phyloP scores from a whole-genome alignment of 2,329 filamentous ascomycete species.

The Sporothrix brasiliensis region DNA sequence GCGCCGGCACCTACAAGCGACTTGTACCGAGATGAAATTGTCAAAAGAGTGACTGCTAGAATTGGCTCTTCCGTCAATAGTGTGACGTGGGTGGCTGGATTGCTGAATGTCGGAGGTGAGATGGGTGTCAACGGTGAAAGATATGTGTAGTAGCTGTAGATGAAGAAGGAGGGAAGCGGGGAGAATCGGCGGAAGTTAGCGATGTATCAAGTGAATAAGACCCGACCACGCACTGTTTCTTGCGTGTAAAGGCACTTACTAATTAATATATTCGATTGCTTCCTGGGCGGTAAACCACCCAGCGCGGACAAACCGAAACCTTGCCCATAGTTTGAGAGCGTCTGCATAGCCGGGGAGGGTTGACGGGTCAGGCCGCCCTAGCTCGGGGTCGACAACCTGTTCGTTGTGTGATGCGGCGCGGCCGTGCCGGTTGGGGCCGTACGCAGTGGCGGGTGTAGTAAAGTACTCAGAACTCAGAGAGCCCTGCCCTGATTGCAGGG shows the following conservation, averaged over 20 bases:
- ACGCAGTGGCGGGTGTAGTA: conserved; percentile 19
- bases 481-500: not conserved
- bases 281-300: conserved; percentile 96
- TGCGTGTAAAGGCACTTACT: conserved; percentile 58
- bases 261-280: conserved; percentile 90
- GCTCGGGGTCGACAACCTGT: conserved; percentile 52
- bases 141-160: conserved; percentile 78
- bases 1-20: conserved; percentile 78
- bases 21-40: conserved; percentile 86
- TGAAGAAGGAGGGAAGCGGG: not conserved
- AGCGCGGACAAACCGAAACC: conserved; percentile 91
- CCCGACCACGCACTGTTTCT: too few species aligned
- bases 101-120: conserved; percentile 84
- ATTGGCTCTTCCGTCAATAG: conserved; percentile 91
- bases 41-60: conserved; percentile 85
- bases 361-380: conserved; percentile 50
- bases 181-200: not conserved
- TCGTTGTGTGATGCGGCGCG: conserved; percentile 39
- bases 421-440: conserved; percentile 36
- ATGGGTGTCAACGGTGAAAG: conserved; percentile 92
- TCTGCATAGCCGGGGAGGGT: conserved; percentile 62
- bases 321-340: conserved; percentile 83
- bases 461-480: conserved; percentile 5
- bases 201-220: not conserved
- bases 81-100: conserved; percentile 75